phyloP scores from a whole-genome alignment of 2,329 filamentous ascomycete species.

The Cercospora zeina region DNA sequence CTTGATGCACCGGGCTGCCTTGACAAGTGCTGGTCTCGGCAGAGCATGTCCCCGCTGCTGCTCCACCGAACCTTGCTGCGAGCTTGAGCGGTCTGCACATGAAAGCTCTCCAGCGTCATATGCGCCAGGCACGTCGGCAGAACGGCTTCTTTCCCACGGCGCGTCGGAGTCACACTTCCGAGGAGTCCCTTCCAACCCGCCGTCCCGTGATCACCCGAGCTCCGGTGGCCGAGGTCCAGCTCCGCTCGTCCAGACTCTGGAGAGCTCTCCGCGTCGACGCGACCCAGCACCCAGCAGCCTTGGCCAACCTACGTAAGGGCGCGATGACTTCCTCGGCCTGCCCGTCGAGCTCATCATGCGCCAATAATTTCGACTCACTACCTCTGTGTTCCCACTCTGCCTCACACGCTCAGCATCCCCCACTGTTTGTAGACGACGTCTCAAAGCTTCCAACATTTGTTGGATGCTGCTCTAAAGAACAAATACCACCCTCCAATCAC shows the following conservation, averaged over 20 bases:
- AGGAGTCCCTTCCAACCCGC: neutral
- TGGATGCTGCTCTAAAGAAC: neutral
- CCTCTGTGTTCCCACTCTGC: neutral
- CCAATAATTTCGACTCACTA: slow-evolving; percentile 23
- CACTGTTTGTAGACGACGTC: neutral
- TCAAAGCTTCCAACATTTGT: neutral
- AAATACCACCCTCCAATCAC: neutral
- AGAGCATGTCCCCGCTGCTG: slow-evolving; percentile 18
- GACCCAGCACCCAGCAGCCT: slow-evolving; percentile 23
- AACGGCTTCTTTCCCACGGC: slow-evolving; percentile 1
- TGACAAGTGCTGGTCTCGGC: slow-evolving; percentile 13
- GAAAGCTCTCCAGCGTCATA: slow-evolving; percentile 20
- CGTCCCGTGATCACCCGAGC: slow-evolving; percentile 28
- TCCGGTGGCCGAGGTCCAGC: slow-evolving; percentile 28
- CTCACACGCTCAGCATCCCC: neutral
- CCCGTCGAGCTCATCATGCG: slow-evolving; percentile 27
- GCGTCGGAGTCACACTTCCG: neutral
- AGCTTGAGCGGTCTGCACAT: slow-evolving; percentile 19
- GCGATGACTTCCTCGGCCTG: slow-evolving; percentile 29
- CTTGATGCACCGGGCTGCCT: neutral
- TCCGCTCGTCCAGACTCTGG: slow-evolving; percentile 37
- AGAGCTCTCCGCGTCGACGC: slow-evolving; percentile 27
- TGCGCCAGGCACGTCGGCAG: slow-evolving; percentile 14
- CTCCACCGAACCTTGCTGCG: slow-evolving; percentile 16
- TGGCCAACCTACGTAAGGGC: slow-evolving; percentile 33